Conservation (phyloP, 1,284 basidiomycete species). For the Psilocybe mexicana region DNA sequence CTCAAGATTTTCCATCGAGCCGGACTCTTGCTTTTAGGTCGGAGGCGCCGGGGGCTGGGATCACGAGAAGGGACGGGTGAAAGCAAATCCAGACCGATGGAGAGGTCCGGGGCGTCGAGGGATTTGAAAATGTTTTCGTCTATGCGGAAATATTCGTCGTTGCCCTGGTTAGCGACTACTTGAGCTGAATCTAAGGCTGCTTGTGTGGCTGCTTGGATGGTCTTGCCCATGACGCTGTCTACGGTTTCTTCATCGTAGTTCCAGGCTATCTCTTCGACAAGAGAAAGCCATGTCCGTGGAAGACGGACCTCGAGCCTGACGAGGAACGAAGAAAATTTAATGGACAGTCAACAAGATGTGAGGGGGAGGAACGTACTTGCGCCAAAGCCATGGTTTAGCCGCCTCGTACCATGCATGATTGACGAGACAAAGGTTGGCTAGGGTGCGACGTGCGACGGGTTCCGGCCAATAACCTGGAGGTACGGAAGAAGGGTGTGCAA, state of each 20-base stretch:
- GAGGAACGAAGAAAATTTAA: conserved; percentile 5
- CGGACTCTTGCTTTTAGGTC: conserved; percentile 75
- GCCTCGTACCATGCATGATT: conserved; percentile 75
- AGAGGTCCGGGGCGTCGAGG: conserved; percentile 58
- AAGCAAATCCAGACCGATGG: conserved; percentile 71
- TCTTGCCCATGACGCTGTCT: conserved; percentile 61
- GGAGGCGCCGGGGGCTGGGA: conserved; percentile 71
- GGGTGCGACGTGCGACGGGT: conserved; percentile 56
- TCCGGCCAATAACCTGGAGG: conserved; percentile 72
- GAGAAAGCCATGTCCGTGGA: conserved; percentile 75
- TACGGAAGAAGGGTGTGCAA: conserved; percentile 65
- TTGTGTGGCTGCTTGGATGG: conserved; percentile 61
- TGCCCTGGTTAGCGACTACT: conserved; percentile 34
- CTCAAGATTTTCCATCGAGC: conserved; percentile 79
- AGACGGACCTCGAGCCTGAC: conserved; percentile 69
- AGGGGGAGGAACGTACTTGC: conserved; percentile 38
- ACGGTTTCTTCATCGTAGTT: conserved; percentile 68
- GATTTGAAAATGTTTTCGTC: conserved; percentile 63
- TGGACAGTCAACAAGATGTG: neutral
- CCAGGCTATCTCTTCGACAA: conserved; percentile 73
- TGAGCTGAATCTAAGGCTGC: conserved; percentile 48
- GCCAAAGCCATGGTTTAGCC: conserved; percentile 81
- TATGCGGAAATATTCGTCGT: conserved; percentile 46
- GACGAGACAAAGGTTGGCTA: conserved; percentile 69
- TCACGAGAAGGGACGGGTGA: conserved; percentile 78